These are phyloP conservation scores for Pelargonium cotyledonis DNA, from an alignment of 441 rosid genomes.

Conservation along the genomic window DNA sequence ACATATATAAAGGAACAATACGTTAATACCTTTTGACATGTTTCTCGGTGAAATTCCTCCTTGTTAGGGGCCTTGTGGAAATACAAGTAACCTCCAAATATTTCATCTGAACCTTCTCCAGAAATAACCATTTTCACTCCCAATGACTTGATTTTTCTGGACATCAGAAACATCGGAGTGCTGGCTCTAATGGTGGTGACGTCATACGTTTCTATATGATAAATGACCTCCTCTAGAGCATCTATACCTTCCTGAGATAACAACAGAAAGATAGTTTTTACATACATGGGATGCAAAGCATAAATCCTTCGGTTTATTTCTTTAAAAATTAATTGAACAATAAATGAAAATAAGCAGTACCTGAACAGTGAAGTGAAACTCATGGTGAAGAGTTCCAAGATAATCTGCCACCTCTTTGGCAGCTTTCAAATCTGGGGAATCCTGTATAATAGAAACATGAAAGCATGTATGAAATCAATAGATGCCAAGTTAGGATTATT, in stretches of 20 bases:
- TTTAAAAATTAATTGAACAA: neutral
- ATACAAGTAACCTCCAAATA: slow-evolving; percentile 94
- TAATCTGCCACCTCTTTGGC: slow-evolving; percentile 95
- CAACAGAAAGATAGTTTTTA: slow-evolving; percentile 9
- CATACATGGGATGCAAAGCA: slow-evolving; percentile 3
- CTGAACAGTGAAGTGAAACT: slow-evolving; percentile 94
- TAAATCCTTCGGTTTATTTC: slow-evolving; percentile 11
- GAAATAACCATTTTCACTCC: slow-evolving; percentile 99
- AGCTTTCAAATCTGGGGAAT: slow-evolving; percentile 91
- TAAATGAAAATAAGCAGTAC: slow-evolving; percentile 25
- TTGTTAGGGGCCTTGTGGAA: slow-evolving; percentile 99
- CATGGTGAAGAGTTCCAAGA: slow-evolving; percentile 91
- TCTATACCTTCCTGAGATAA: slow-evolving; percentile 82
- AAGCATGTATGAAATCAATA: slow-evolving; percentile 14
- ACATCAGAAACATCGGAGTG: slow-evolving; percentile 99
- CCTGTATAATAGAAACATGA: slow-evolving; percentile 37
- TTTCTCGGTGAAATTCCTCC: slow-evolving; percentile 88
- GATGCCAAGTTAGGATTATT: neutral
- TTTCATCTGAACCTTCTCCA: slow-evolving; percentile 99
- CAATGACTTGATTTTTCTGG: slow-evolving; percentile 90
- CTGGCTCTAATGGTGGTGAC: slow-evolving; percentile 98
- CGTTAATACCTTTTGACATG: slow-evolving; percentile 70
- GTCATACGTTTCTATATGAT: slow-evolving; percentile 91
- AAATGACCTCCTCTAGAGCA: slow-evolving; percentile 94
- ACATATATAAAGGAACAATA: too few relatives aligned